Conservation (phyloP, 768 basidiomycete species). For the Clitopilus passeckerianus region DNA sequence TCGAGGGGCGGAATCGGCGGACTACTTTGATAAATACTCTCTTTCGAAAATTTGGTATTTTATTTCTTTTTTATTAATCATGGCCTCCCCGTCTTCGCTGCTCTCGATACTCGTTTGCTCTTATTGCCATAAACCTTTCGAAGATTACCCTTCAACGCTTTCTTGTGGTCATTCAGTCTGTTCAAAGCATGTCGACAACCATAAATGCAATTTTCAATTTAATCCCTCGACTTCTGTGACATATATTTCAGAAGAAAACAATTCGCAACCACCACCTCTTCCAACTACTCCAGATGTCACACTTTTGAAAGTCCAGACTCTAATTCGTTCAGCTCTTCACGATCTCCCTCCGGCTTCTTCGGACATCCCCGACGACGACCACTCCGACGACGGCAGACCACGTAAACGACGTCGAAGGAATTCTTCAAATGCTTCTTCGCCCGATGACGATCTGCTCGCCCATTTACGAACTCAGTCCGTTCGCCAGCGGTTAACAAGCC, state of each 20-base stretch:
- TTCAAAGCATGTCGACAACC: constrained; percentile 33
- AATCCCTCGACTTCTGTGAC: constrained; percentile 18
- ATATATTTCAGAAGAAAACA: constrained; percentile 23
- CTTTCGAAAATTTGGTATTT: not conserved
- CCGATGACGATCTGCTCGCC: constrained; percentile 26
- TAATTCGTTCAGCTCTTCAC: constrained; percentile 5
- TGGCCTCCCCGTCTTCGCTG: constrained; percentile 10
- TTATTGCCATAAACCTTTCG: constrained; percentile 53
- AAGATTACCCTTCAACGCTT: constrained; percentile 55
- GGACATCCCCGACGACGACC: constrained; percentile 20
- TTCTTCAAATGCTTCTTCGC: constrained; percentile 7
- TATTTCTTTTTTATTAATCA: not conserved
- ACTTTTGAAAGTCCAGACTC: constrained; percentile 40
- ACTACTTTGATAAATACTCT: not conserved
- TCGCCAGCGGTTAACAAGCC: constrained; percentile 22
- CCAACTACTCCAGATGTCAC: constrained; percentile 25
- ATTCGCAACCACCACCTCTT: constrained; percentile 27
- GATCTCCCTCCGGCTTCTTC: constrained; percentile 7
- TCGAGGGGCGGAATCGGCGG: constrained; percentile 2
- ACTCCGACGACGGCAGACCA: constrained; percentile 16
- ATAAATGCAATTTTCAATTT: constrained; percentile 12
- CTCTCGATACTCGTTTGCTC: constrained; percentile 35
- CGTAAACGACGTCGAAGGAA: constrained; percentile 23
- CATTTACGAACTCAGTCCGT: constrained; percentile 29
- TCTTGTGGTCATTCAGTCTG: constrained; percentile 86